Evolutionary conservation across 148 eudicot species (phyloP).

Genomic region (Silene latifolia): DNA sequence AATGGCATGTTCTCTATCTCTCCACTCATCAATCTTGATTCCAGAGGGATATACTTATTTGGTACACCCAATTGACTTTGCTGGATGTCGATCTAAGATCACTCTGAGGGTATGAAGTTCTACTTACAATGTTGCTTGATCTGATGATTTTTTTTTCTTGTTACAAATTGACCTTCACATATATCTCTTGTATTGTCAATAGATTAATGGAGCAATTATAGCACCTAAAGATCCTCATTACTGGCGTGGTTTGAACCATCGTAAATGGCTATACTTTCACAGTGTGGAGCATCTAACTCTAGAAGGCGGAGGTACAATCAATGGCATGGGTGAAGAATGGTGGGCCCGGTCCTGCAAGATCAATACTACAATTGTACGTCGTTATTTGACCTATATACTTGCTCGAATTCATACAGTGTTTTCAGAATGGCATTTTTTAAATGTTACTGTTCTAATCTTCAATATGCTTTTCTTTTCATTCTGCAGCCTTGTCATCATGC

Average conservation of each 20-base stretch:
- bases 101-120: slow-evolving; percentile 54
- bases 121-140: neutral
- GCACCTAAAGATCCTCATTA: slow-evolving; percentile 73
- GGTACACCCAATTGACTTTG: slow-evolving; percentile 56
- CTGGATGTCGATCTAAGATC: slow-evolving; percentile 56
- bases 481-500: slow-evolving; percentile 90
- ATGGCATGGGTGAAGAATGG: slow-evolving; percentile 94
- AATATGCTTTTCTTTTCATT: slow-evolving; percentile 11
- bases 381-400: slow-evolving; percentile 14
- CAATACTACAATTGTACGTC: slow-evolving; percentile 57
- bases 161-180: slow-evolving; percentile 4
- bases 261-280: slow-evolving; percentile 83
- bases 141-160: neutral
- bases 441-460: slow-evolving; percentile 11
- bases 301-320: slow-evolving; percentile 72
- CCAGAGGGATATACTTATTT: slow-evolving; percentile 46
- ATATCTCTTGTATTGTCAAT: slow-evolving; percentile 16
- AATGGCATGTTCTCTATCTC: slow-evolving; percentile 54
- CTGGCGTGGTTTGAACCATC: slow-evolving; percentile 66
- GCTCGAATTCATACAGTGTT: neutral
- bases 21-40: slow-evolving; percentile 43
- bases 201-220: slow-evolving; percentile 66
- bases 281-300: slow-evolving; percentile 56
- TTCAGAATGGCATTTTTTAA: neutral
- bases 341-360: slow-evolving; percentile 90